Evolutionary conservation across 2,329 filamentous ascomycete species (phyloP).

Genomic region (Penicillium decumbens): DNA sequence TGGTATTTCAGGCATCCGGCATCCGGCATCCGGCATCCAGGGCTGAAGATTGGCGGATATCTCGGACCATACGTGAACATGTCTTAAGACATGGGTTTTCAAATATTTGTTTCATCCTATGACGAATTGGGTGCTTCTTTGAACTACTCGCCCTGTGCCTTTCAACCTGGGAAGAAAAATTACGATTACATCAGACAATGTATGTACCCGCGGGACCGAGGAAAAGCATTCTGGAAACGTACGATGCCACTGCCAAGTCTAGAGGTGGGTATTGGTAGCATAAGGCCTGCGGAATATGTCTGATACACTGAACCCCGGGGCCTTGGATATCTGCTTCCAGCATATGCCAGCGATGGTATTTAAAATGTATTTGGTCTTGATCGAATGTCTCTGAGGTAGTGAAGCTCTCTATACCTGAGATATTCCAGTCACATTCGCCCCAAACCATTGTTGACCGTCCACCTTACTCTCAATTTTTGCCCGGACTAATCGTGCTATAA

Average conservation of each 20-base stretch:
- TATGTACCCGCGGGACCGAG: slow-evolving; percentile 12
- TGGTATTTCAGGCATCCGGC: slow-evolving; percentile 6
- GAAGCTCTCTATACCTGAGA: no score
- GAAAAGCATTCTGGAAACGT: slow-evolving; percentile 5
- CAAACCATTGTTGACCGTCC: no score
- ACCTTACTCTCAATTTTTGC: no score
- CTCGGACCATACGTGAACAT: slow-evolving; percentile 4
- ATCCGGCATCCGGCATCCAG: slow-evolving; percentile 4
- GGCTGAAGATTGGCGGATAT: slow-evolving; percentile 15
- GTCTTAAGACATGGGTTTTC: slow-evolving; percentile 3
- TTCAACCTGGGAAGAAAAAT: no score
- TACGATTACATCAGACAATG: neutral
- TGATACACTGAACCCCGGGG: neutral
- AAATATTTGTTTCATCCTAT: neutral
- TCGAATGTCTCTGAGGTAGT: neutral
- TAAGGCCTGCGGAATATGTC: neutral
- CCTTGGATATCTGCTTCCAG: neutral
- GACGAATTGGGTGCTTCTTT: neutral
- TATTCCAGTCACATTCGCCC: no score
- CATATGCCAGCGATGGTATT: neutral
- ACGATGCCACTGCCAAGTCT: slow-evolving; percentile 8
- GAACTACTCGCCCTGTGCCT: neutral
- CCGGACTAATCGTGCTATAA: no score
- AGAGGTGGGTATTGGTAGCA: neutral
- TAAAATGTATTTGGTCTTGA: neutral